Conservation (phyloP, 2,329 filamentous ascomycete genomes). For the Talaromyces amestolkiae region DNA sequence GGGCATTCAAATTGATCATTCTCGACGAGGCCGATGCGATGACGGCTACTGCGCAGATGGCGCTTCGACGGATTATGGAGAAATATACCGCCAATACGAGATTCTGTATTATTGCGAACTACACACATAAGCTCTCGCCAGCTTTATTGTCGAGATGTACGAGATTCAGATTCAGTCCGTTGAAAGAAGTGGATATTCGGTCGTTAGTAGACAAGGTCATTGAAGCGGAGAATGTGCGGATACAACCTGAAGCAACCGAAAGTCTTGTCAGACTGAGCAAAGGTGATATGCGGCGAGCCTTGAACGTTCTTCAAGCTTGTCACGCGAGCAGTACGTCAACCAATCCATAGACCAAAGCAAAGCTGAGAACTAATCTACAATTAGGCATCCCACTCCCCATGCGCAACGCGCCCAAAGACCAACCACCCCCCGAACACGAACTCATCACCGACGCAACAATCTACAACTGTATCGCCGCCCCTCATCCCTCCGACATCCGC, state of each 20-base stretch:
- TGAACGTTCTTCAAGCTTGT: conserved; percentile 95
- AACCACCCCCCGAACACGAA: conserved; percentile 65
- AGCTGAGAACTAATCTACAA: not conserved
- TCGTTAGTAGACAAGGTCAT: conserved; percentile 85
- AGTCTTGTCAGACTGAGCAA: conserved; percentile 84
- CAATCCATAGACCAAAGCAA: not conserved
- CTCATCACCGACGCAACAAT: conserved; percentile 88
- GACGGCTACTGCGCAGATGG: conserved; percentile 99
- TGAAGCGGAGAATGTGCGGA: conserved; percentile 79
- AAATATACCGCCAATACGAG: conserved; percentile 97
- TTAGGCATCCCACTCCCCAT: conserved; percentile 65
- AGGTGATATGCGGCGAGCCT: conserved; percentile 89
- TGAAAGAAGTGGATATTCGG: conserved; percentile 85
- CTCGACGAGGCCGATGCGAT: conserved; percentile 99
- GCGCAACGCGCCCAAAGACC: conserved; percentile 59
- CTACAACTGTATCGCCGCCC: conserved; percentile 95
- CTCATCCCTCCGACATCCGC: conserved; percentile 82
- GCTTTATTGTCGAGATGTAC: conserved; percentile 91
- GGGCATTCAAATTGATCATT: conserved; percentile 90
- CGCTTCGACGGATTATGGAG: conserved; percentile 93
- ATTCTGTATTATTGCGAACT: conserved; percentile 98
- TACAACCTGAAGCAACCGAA: conserved; percentile 75
- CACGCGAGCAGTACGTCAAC: conserved; percentile 76
- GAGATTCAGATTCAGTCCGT: conserved; percentile 87
- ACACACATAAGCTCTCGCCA: conserved; percentile 94